Evolutionary conservation across 495 filamentous ascomycete species (phyloP), one percentile per base, ranked within the genome.

Genomic region (Sordaria brevicollis): DNA sequence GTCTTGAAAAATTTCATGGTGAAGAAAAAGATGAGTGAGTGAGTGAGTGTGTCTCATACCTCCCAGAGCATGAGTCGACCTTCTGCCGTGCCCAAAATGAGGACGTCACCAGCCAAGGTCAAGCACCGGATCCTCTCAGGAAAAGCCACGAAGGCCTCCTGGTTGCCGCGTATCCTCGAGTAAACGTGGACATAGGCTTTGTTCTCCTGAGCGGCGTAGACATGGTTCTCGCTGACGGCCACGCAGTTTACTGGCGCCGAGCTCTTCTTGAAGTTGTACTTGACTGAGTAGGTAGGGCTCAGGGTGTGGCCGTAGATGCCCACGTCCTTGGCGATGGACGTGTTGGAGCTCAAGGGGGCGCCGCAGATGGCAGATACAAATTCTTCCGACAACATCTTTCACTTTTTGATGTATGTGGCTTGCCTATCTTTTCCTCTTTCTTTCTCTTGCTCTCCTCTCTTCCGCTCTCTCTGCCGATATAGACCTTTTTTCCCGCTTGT

Each of bases 181-280:
- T 97, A 98, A 67, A 99, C 91, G 81, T 97, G 92, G 6, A 99
- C 84, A 35, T 96, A 89, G 1, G 93, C 92, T 79, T 97, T 98
- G 39, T 92, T 93, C 15, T 88, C 86, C 76, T 99, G 95, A 8
- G 91, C 94, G 2, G 94, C 89, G 75, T 96, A 99, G 37, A 98
- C 85, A 77, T 99, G 95, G 25, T 90, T 89, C 41, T 88, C 84
- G 76, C 87, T 97, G 70, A 92, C 86, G 35, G 92, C 95, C 33
- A 99, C 81, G 71, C 92, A 90, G 79, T 93, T 92, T 62, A 86
- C 81, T 29, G 89, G 83, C 8, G 91, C 90, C 36, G 92, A 93
- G 81, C 91, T 96, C 82, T 96, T 97, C 86, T 97, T 98, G 86
- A 96, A 96, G 71, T 88, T 87, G 70, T 86, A 84, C 75, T 89